Conservation (phyloP, 352 stramenopile species). For the Phytophthora gonapodyides region DNA sequence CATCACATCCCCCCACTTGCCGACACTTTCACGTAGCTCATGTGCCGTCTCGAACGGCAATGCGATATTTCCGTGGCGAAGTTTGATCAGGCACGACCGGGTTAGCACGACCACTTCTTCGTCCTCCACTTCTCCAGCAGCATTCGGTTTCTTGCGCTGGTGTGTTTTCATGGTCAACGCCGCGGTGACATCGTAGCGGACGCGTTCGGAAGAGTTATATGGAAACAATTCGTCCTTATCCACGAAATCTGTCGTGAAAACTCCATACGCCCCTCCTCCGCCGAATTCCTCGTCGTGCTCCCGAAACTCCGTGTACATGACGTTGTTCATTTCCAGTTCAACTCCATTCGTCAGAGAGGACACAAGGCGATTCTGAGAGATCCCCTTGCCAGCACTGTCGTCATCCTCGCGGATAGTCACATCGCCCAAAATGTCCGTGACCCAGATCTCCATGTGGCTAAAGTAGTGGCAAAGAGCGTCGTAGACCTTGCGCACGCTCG, state of each 20-base stretch:
- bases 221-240: constrained; percentile 47
- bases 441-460: constrained; percentile 56
- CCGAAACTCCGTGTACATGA: constrained; percentile 39
- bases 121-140: constrained; percentile 2
- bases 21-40: constrained; percentile 46
- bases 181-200: constrained; percentile 42
- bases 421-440: constrained; percentile 57
- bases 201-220: constrained; percentile 31
- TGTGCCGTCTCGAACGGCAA: constrained; percentile 36
- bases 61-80: constrained; percentile 23
- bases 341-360: constrained; percentile 38
- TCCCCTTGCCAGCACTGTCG: constrained; percentile 44
- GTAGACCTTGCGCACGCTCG: constrained; percentile 47
- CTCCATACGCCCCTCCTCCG: constrained; percentile 19
- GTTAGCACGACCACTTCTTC: constrained; percentile 43
- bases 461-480: constrained; percentile 56
- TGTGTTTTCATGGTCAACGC: constrained; percentile 34
- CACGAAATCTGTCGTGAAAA: constrained; percentile 41
- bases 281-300: constrained; percentile 22
- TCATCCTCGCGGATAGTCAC: constrained; percentile 65
- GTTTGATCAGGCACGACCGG: constrained; percentile 36
- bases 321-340: constrained; percentile 47
- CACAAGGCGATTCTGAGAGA: constrained; percentile 53
- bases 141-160: constrained; percentile 13
- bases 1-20: constrained; percentile 57